Evolutionary conservation across 2,329 filamentous ascomycete species (phyloP).

Genomic region (Aspergillaceae sp.): DNA sequence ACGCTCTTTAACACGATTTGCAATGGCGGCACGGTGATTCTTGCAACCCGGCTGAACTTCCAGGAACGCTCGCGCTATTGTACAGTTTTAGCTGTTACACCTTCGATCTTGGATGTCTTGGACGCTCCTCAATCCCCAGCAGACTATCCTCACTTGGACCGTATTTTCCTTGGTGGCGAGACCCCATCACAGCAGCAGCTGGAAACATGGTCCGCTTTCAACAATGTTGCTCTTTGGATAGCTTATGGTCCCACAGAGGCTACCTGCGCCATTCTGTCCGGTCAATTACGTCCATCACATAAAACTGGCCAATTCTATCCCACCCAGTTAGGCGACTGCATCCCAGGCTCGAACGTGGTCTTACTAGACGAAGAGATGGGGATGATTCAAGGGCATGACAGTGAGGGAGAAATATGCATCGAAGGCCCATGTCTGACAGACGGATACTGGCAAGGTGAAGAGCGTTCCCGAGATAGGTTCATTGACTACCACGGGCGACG

Average conservation of each 20-base stretch:
- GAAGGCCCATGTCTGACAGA: constrained; percentile 11
- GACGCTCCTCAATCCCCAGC: not conserved
- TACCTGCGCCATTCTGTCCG: constrained; percentile 1
- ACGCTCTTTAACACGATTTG: constrained; percentile 12
- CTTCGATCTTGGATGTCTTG: constrained; percentile 6
- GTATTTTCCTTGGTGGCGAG: constrained; percentile 9
- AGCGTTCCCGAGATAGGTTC: constrained; percentile 11
- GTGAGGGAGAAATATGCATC: constrained; percentile 17
- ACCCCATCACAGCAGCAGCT: constrained; percentile 4
- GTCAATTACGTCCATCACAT: constrained; percentile 7
- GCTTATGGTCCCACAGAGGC: constrained; percentile 10
- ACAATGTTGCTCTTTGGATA: constrained; percentile 5
- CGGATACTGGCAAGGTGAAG: constrained; percentile 14
- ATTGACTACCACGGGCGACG: constrained; percentile 8
- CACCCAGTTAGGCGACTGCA: constrained; percentile 1
- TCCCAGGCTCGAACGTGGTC: not conserved
- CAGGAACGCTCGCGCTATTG: constrained; percentile 2
- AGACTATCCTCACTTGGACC: not conserved
- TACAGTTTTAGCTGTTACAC: constrained; percentile 3
- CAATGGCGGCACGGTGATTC: constrained; percentile 10
- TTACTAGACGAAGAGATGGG: constrained; percentile 8
- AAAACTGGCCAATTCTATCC: constrained; percentile 6
- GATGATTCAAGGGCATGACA: not conserved
- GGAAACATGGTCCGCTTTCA: constrained; percentile 3
- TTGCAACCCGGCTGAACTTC: constrained; percentile 5